Base-by-base conservation (phyloP, 192 early-diverging fungal species). In the Coemansia sp. region DNA sequence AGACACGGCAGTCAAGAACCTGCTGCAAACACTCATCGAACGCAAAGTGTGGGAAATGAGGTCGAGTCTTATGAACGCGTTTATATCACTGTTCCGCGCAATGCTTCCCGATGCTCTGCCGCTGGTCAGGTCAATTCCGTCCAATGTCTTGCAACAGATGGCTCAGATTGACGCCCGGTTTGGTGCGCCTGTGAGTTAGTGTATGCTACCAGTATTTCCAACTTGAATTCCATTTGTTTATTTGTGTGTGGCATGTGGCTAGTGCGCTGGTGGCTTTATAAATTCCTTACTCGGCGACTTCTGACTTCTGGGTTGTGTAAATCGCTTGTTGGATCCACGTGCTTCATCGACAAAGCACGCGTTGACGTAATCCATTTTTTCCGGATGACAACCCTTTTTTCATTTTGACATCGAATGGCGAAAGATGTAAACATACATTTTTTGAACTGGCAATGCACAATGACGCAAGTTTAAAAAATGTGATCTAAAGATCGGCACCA, bases 1-100 rank as follows among this genome's bases (percentile, higher is more conserved):
- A 17, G 78, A 69, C 11, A 67, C 50, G n/a, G 61, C 75, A 21
- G 37, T 57, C 19, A 43, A 15, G 41, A 62, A 27, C 11, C 66
- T 75, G 15, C 49, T 75, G 27, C 45, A 55, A 9, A 65, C 57
- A 7, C 39, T 76, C 15, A 65, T 76, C 38, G 73, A 69, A 64
- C 73, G 67, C 35, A 59, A 66, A 27, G 68, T 75, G 38, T 81
- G 78, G 78, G 51, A 71, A 6, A 65, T 72, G 72, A 48, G 48
- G 19, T 62, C 51, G 4, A 6, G 10, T 10, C 57, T 74, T 56
- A 19, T 59, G 2, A 11, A 66, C 12, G 62, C 63, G 19, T 70
- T 80, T 57, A 58, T 64, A 5, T 22, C 21, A 4, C 56, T 64
- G 50, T 70, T 73, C 54, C 14, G 29, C 0, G 41, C 23, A 7